Base-by-base conservation (phyloP, 2,329 filamentous ascomycete species). In the Zasmidium citrigriseum region DNA sequence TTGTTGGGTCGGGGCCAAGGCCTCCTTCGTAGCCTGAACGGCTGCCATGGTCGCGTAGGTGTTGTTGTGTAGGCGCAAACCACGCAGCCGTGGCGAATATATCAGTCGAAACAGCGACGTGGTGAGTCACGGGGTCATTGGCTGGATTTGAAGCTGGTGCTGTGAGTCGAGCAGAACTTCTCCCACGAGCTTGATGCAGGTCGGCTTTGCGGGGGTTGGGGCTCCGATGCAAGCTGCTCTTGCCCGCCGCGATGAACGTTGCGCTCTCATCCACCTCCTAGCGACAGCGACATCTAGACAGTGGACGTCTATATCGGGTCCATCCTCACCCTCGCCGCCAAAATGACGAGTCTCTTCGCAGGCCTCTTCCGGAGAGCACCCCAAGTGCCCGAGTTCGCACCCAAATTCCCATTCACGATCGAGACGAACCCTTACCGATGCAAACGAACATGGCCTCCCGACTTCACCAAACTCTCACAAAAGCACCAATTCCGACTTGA, bases 401-500 rank as follows among this genome's bases (percentile, higher is more conserved):
- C 64, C 45, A 58, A 55, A n/a, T 69, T 72, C 53, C 67, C 68
- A 12, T 70, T 65, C 62, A 67, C 62, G 55, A 75, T 80, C 61
- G 77, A 81, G 63, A 80, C 74, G 60, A 86, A 85, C 69, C 82
- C 82, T 4, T 87, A 85, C 76, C 83, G 79, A 68, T 83, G 86
- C 50, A 88, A 89, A 75, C 89, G 88, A 71, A 78, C 85, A 64
- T 93, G 90, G 90, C 90, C 90, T 57, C 90, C 90, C 12, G 86
- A 92, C 74, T 89, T 93, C 74, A 77, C 81, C 62, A 83, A 85
- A 70, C 82, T 93, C 59, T 85, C 85, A 38, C 77, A 81, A 48
- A 89, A 89, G 73, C 86, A 92, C 70, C 87, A 93, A 74, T 89
- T 93, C 71, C 83, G 86, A 46, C 87, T 91, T 67, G 90, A 93